These are phyloP conservation scores for Solanum sparsipilum DNA, from an alignment of 257 asterid species.

Conservation along the genomic window DNA sequence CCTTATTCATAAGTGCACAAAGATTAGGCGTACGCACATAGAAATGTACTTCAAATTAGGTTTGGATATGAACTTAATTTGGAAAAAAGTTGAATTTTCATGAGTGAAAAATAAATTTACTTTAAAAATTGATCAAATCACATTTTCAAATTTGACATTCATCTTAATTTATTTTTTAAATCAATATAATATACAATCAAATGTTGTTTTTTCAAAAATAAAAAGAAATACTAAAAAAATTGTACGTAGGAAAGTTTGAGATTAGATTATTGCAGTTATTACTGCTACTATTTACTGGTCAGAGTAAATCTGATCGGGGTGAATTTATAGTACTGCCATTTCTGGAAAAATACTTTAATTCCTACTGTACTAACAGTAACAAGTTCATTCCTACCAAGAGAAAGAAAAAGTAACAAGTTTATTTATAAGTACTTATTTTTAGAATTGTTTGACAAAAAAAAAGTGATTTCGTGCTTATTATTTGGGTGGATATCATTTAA, in stretches of 20 bases:
- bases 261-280: not conserved
- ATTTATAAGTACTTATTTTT: not conserved
- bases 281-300: not conserved
- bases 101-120: not conserved
- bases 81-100: not conserved
- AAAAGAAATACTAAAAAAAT: not conserved
- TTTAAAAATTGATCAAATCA: not conserved
- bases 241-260: not conserved
- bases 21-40: not conserved
- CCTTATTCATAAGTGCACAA: not conserved
- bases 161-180: too few species aligned
- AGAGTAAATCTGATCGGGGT: not conserved
- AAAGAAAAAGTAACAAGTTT: not conserved
- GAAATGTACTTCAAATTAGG: not conserved
- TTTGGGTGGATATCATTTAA: not conserved
- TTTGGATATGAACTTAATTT: not conserved
- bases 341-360: not conserved
- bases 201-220: not conserved
- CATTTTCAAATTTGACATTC: not conserved
- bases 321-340: not conserved
- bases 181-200: not conserved
- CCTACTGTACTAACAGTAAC: not conserved
- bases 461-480: not conserved
- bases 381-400: not conserved
- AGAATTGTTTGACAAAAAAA: not conserved